A percentile compares a stretch with the other conserved stretches of the same genome.
phyloP scores from a whole-genome alignment of 139 green algal genomes.

The Tetratostichococcus sp. region DNA sequence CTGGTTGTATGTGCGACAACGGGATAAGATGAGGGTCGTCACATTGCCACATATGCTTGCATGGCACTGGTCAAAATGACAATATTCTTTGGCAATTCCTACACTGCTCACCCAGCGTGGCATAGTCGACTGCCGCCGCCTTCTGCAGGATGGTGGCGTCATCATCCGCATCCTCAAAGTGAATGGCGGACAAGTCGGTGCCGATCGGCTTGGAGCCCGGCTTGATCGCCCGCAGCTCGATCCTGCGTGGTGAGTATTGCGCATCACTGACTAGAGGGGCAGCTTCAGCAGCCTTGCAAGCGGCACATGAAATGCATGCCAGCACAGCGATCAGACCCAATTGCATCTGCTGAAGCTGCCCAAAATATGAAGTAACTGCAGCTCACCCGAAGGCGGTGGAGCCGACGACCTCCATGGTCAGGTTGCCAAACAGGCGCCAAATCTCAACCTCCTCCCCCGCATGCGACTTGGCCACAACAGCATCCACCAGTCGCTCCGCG shows the following conservation, averaged over 20 bases:
- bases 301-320: too few relatives aligned
- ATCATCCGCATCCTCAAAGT: background rate
- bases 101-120: background rate
- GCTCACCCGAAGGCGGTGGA: slow-evolving; percentile 54
- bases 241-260: background rate
- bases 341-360: too few relatives aligned
- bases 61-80: too few relatives aligned
- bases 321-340: too few relatives aligned
- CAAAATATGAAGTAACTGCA: too few relatives aligned
- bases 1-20: too few relatives aligned
- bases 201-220: background rate
- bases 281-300: too few relatives aligned
- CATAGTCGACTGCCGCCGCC: background rate
- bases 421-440: slow-evolving; percentile 27
- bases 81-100: too few relatives aligned
- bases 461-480: slow-evolving; percentile 18
- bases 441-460: slow-evolving; percentile 33
- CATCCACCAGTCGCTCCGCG: slow-evolving; percentile 23
- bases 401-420: slow-evolving; percentile 55
- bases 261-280: too few relatives aligned
- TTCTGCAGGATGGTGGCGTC: background rate
- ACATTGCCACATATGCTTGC: too few relatives aligned
- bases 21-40: too few relatives aligned
- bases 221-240: background rate
- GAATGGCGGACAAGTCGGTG: background rate